Base-by-base conservation (phyloP, 2,329 filamentous ascomycete genomes). In the Dothideomycetes sp. region DNA sequence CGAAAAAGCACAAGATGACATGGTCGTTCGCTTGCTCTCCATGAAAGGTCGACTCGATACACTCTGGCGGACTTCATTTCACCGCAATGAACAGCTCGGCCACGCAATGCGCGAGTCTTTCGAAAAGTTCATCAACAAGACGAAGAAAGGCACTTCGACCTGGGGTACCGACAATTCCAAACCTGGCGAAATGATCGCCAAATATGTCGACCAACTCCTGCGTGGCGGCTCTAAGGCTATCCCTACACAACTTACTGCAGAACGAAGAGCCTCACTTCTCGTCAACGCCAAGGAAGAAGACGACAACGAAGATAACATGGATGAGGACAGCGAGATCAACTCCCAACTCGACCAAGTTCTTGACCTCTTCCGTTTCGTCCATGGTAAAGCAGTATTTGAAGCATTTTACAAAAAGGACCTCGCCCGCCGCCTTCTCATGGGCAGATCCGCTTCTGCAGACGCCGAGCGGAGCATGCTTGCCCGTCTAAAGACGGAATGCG, bases 401-500 rank as follows among this genome's bases (percentile, higher is more conserved):
- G 89, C 91, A 1, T 98, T 98, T 58, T 99, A 99, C 73, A 98
- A 98, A 68, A 94, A 91, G 54, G 91, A 96, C 55, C 72, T 99
- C 37, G 89, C 93, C 1, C 76, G 88, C 12, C 76, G 91, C 34
- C 65, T 99, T 31, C 71, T 99, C 40, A 88, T 96, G 85, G 82
- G 81, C 30, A 77, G 88, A 47, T 95, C 87, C 56, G 88, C 89
- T 16, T 95, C 86, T 55, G 84, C 89, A 41, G 91, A 98, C 60
- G 89, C 91, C 0, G 93, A 98, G 64, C 77, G 88, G 47, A 94
- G 83, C 62, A 98, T 98, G 91, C 73, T 98, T 35, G 73, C 84
- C 18, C 85, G 93, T 49, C 70, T 98, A 19, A 89, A 91, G 63
- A 83, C 79, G 64, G 91, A 98, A 66, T 98, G 91, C 56, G 91